These are phyloP conservation scores for Peterozyma toletana DNA, from an alignment of 805 yeast species.

Conservation along the genomic window DNA sequence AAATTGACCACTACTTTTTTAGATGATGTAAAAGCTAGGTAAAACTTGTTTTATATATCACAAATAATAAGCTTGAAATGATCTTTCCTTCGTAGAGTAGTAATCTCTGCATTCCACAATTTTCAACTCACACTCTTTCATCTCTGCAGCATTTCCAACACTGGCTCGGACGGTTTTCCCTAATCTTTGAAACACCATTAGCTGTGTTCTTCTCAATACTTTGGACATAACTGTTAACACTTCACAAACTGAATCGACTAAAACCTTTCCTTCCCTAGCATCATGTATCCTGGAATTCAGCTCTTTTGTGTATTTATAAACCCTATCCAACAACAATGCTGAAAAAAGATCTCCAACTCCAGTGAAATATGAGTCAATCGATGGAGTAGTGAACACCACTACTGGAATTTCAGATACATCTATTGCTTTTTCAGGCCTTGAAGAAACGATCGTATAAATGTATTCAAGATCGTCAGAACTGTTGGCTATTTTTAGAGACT, in stretches of 20 bases:
- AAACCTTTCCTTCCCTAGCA: constrained; percentile 34
- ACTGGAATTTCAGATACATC: constrained; percentile 6
- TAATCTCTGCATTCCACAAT: constrained; percentile 52
- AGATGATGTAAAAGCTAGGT: no score
- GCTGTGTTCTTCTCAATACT: constrained; percentile 42
- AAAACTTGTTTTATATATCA: not conserved
- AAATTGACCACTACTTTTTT: no score
- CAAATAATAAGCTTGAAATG: constrained; percentile 1
- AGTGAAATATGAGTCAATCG: constrained; percentile 53
- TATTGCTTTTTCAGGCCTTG: constrained; percentile 12
- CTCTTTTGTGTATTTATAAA: constrained; percentile 21
- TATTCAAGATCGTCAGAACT: constrained; percentile 15
- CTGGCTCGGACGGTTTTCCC: constrained; percentile 35
- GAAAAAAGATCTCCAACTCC: constrained; percentile 75
- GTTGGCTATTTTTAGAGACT: constrained; percentile 11
- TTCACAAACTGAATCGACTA: constrained; percentile 38
- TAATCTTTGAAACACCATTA: constrained; percentile 25
- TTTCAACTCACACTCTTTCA: constrained; percentile 70
- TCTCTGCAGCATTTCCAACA: constrained; percentile 47
- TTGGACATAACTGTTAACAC: constrained; percentile 48
- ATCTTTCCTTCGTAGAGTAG: constrained; percentile 11
- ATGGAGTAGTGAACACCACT: constrained; percentile 28
- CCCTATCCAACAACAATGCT: constrained; percentile 49
- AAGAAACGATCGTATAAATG: constrained; percentile 26
- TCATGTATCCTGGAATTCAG: constrained; percentile 7